phyloP scores from a whole-genome alignment of 768 basidiomycete genomes.

The Hirschioporus abietinus region DNA sequence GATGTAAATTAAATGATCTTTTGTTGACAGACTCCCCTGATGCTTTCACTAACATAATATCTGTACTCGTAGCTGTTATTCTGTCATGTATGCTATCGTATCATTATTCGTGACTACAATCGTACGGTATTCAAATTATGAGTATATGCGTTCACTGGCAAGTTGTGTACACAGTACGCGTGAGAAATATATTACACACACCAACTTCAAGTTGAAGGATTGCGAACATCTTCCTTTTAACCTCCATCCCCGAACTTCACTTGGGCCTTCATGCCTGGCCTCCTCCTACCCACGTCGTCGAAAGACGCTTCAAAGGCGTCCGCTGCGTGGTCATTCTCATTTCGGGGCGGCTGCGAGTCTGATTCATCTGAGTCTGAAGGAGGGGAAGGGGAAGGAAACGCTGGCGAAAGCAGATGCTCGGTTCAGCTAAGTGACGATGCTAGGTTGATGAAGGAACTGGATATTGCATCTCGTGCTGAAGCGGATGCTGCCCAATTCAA shows the following conservation, averaged over 20 bases:
- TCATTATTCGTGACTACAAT: neutral
- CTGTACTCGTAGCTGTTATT: neutral
- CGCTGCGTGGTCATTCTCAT: neutral
- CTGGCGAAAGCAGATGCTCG: neutral
- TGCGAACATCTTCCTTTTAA: neutral
- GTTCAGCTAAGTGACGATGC: slow-evolving; percentile 19
- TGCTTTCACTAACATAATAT: neutral
- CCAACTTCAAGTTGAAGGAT: neutral
- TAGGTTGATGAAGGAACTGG: slow-evolving; percentile 42
- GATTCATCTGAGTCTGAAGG: slow-evolving; percentile 12
- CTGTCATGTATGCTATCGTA: neutral
- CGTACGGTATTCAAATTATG: neutral
- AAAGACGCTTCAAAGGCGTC: neutral
- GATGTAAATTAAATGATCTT: no score
- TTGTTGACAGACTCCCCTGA: neutral
- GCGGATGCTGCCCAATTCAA: slow-evolving; percentile 60
- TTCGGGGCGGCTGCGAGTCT: neutral
- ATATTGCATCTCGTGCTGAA: slow-evolving; percentile 43
- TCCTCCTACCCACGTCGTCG: neutral
- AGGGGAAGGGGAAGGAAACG: slow-evolving; percentile 12
- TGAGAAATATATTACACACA: neutral
- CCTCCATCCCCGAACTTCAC: neutral
- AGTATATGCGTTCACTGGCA: neutral
- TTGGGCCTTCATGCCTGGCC: neutral
- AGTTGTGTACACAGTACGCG: neutral